phyloP scores from a whole-genome alignment of 2,329 filamentous ascomycete species.

The Hymenoscyphus scutula region DNA sequence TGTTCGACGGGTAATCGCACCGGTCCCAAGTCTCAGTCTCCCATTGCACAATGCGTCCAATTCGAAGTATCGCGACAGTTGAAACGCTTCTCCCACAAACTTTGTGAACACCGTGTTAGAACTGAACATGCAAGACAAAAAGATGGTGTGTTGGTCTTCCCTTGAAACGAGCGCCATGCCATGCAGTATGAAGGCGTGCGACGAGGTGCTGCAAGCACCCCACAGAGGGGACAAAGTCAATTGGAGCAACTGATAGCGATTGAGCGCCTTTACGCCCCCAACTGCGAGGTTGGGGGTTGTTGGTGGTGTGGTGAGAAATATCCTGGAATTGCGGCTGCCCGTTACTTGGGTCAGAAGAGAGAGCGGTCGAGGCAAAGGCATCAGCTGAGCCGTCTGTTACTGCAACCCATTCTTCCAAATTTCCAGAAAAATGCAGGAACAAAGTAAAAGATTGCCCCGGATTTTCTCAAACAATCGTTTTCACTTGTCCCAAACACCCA shows the following conservation, averaged over 20 bases:
- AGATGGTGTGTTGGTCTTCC: background rate
- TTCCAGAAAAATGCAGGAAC: no score
- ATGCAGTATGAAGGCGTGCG: background rate
- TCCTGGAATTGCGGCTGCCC: background rate
- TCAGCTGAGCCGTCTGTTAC: background rate
- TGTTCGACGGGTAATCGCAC: background rate
- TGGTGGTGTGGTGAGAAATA: background rate
- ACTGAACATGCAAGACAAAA: background rate
- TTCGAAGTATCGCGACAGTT: background rate
- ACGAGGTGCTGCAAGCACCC: background rate
- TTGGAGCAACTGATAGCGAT: conserved; percentile 2
- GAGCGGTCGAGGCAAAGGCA: no score
- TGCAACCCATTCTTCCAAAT: background rate
- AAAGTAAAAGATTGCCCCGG: no score
- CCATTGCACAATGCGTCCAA: background rate
- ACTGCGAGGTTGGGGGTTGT: background rate
- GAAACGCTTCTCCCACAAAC: conserved; percentile 2
- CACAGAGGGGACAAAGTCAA: background rate
- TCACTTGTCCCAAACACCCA: no score
- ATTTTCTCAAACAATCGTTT: no score
- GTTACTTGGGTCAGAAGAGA: background rate
- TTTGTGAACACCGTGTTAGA: background rate
- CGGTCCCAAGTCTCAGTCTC: background rate
- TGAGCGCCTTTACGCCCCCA: background rate
- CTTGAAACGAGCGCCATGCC: conserved; percentile 2